Percentiles rank a stretch among this genome's conserved stretches.
These are phyloP conservation scores for Dioscorea cayenensis DNA, from an alignment of 116 monocot species.

Conservation along the genomic window DNA sequence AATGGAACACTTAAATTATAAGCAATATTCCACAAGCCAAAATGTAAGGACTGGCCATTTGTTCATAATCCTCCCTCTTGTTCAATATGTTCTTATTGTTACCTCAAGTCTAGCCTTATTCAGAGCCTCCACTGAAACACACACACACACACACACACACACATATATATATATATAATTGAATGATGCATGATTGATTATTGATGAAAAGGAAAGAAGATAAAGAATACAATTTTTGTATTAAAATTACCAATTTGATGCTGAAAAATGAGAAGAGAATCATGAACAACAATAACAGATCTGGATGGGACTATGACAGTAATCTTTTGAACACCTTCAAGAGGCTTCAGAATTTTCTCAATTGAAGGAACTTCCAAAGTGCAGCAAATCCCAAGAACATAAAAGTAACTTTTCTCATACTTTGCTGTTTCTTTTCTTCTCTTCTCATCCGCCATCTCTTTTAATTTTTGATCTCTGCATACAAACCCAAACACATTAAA, in stretches of 20 bases:
- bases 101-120: conserved; percentile 88
- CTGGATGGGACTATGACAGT: conserved; percentile 70
- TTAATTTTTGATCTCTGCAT: neutral
- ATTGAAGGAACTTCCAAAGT: conserved; percentile 75
- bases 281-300: conserved; percentile 64
- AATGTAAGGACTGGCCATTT: conserved; percentile 86
- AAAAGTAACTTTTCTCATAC: conserved; percentile 84
- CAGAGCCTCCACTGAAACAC: conserved; percentile 53
- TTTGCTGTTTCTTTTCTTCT: conserved; percentile 2
- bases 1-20: conserved; percentile 46
- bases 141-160: no score
- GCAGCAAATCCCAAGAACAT: conserved; percentile 92
- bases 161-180: neutral
- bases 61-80: conserved; percentile 7
- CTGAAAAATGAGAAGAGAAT: conserved; percentile 32
- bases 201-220: no score
- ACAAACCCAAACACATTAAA: neutral
- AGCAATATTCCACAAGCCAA: conserved; percentile 57
- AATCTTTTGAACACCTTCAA: conserved; percentile 59
- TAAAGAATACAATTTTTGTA: no score
- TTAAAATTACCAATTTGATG: conserved; percentile 43
- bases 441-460: neutral
- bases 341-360: conserved; percentile 60
- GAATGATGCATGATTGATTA: no score
- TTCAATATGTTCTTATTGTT: conserved; percentile 52